A percentile compares a stretch with the other conserved stretches of the same genome.
Evolutionary conservation across 192 early-diverging fungal genomes (phyloP).

Genomic region (Podila epigama): DNA sequence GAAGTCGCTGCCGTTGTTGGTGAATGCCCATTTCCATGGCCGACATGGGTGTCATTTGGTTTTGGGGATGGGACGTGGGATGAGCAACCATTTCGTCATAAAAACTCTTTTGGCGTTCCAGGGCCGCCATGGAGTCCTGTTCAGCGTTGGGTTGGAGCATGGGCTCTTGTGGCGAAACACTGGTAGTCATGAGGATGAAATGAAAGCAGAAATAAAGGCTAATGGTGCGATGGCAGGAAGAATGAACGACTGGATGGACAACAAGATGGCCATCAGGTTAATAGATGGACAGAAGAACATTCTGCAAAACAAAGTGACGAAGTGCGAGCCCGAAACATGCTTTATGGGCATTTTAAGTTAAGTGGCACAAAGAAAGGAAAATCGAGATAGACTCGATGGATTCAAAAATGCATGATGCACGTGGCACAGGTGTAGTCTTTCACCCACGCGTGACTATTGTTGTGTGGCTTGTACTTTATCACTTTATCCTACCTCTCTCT

Average conservation of each 20-base stretch:
- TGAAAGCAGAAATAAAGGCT: neutral
- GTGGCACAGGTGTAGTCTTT: neutral
- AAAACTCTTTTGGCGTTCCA: neutral
- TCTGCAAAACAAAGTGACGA: too few species aligned
- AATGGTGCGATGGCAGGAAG: too few species aligned
- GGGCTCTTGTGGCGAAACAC: neutral
- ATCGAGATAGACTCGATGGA: neutral
- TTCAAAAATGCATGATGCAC: neutral
- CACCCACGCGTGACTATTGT: neutral
- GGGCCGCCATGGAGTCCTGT: neutral
- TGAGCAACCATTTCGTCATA: neutral
- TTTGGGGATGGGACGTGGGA: neutral
- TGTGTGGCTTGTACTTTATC: too few species aligned
- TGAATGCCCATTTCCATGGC: constrained; percentile 1
- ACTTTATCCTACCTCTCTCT: neutral
- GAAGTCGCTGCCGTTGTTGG: neutral
- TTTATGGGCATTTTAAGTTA: too few species aligned
- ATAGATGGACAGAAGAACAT: too few species aligned
- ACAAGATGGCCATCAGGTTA: neutral
- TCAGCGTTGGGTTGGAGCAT: neutral
- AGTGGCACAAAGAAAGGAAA: too few species aligned
- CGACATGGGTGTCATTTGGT: neutral
- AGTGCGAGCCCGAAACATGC: too few species aligned
- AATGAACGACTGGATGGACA: neutral
- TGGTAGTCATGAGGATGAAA: neutral